Evolutionary conservation across 73 alveolate genomes (phyloP), one percentile per base, ranked within the genome.

Genomic region (Paramecium tetraurelia): DNA sequence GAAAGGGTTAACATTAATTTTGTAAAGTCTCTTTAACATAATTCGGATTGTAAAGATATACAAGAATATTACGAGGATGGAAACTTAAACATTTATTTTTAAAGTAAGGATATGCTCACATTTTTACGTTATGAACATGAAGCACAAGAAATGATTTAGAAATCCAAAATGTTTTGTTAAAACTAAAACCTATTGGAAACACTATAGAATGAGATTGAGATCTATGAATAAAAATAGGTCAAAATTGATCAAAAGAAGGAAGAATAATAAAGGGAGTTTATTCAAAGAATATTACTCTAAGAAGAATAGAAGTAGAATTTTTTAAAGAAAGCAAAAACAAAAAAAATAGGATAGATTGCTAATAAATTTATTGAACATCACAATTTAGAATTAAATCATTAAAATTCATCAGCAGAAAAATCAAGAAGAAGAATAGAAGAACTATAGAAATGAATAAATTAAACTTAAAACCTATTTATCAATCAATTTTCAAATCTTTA

Each of bases 401-500:
- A 59, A 50, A 1, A n/a, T 16, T 14, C 4, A 48, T 48, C 20
- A 14, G 24, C 5, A 6, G 22, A 16, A 48, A 53, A 53, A 4
- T 53, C 21, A 53, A 18, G 29, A 1, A 53, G 10, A 63, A 63
- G 50, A 63, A 5, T 7, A 27, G 84, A 63, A 27, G 22, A 20
- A 27, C 12, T 6, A 12, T 63, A 11, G 16, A 63, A 27, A 31
- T 63, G 41, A 63, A 63, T 31, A 63, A 9, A 27, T 33, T 31
- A 63, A 21, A 63, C 69, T n/a, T 53, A 53, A 53, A 8, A 53
- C 9, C 69, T 53, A 53, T 53, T 53, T 53, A 53, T 63, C 84
- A 63, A 63, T 63, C 84, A 63, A 63, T 63, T 63, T 33, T 63
- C 84, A 63, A 63, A 63, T 63, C 84, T 33, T 63, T 63, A 27